Evolutionary conservation across 306 rosid species (phyloP).

Genomic region (Delonix regia): DNA sequence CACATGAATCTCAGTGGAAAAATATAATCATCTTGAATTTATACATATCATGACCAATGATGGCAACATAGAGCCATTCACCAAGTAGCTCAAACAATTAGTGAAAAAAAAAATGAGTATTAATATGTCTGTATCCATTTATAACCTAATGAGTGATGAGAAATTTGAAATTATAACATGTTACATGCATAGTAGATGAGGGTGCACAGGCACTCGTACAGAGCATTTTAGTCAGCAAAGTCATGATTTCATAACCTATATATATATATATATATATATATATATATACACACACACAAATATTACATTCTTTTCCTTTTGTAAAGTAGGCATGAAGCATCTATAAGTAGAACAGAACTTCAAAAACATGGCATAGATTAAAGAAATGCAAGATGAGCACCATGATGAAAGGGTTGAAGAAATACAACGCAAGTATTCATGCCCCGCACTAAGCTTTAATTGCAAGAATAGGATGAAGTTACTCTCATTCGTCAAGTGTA

Average conservation of each 20-base stretch:
- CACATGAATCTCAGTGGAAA: not conserved
- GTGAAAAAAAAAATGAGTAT: not conserved
- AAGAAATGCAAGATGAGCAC: slow-evolving; percentile 1
- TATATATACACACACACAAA: too few relatives aligned
- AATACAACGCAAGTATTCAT: not conserved
- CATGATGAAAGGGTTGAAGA: not conserved
- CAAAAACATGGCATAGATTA: not conserved
- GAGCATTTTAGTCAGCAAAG: too few relatives aligned
- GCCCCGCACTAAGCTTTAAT: not conserved
- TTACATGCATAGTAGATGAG: not conserved
- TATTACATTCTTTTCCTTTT: not conserved
- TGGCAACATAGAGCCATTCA: not conserved
- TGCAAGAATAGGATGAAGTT: not conserved
- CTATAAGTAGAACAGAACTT: not conserved
- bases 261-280: too few relatives aligned
- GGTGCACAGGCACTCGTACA: too few relatives aligned
- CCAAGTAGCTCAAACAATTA: not conserved
- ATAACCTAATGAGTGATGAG: not conserved
- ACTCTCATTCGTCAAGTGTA: not conserved
- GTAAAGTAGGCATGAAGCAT: not conserved
- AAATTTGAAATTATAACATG: not conserved
- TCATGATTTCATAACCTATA: too few relatives aligned
- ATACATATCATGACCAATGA: not conserved
- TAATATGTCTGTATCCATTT: not conserved
- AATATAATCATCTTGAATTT: not conserved